Percentiles rank a stretch among this genome's conserved stretches.
phyloP scores from a whole-genome alignment of 805 yeast species.

The Priceomyces medius region DNA sequence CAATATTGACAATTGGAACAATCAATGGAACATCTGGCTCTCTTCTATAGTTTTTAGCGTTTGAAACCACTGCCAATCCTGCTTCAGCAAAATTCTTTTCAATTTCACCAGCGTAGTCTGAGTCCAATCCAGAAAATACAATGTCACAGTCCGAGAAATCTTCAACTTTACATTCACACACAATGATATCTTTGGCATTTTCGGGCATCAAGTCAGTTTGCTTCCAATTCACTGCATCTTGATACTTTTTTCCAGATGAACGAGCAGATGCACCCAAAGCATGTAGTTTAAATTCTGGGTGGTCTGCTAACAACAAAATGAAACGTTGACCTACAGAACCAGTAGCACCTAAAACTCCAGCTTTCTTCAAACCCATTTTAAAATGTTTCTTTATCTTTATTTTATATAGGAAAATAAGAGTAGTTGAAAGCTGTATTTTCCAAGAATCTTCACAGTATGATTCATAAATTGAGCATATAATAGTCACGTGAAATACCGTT shows the following conservation, averaged over 20 bases:
- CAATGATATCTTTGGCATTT: conserved; percentile 57
- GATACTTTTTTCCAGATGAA: conserved; percentile 87
- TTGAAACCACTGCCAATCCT: conserved; percentile 84
- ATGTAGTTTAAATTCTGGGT: conserved; percentile 83
- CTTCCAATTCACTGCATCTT: conserved; percentile 90
- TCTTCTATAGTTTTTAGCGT: conserved; percentile 95
- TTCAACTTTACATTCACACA: conserved; percentile 74
- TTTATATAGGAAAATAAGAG: neutral
- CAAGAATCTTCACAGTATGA: neutral
- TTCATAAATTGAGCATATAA: neutral
- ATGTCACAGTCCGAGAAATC: conserved; percentile 86
- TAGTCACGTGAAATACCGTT: neutral
- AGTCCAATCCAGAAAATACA: conserved; percentile 92
- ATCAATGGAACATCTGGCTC: conserved; percentile 83
- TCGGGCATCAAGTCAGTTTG: conserved; percentile 84
- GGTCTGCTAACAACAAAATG: conserved; percentile 76
- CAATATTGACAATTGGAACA: conserved; percentile 93
- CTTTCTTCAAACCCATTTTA: conserved; percentile 41
- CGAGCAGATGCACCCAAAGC: conserved; percentile 91
- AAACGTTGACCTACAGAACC: conserved; percentile 98
- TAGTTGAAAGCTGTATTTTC: neutral
- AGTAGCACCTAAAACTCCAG: conserved; percentile 96
- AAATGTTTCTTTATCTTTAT: neutral
- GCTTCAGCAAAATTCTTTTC: conserved; percentile 80
- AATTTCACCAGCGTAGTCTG: conserved; percentile 89